Conservation (phyloP, 768 basidiomycete genomes). For the Psilocybe tampanensis region DNA sequence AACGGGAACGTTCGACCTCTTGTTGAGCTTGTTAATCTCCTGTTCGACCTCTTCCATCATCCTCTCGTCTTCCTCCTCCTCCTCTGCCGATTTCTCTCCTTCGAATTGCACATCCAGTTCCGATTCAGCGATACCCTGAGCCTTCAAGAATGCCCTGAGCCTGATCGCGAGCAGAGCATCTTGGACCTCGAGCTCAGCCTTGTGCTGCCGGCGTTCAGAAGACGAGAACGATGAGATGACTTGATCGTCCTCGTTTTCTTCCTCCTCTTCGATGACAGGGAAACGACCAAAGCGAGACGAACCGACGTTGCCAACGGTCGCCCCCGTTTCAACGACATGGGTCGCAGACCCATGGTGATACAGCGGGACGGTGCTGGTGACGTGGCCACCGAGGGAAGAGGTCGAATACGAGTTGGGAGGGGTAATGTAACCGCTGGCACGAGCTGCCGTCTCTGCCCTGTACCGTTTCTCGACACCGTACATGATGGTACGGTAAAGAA, state of each 20-base stretch:
- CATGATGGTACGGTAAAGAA: slow-evolving; percentile 25
- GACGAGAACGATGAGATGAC: not conserved
- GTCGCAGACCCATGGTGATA: not conserved
- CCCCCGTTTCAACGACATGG: not conserved
- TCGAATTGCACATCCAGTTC: slow-evolving; percentile 15
- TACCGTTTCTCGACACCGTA: slow-evolving; percentile 23
- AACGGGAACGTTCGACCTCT: not conserved
- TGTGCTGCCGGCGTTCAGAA: not conserved
- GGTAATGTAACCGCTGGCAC: not conserved
- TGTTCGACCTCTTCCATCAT: slow-evolving; percentile 10
- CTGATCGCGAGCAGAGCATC: slow-evolving; percentile 26
- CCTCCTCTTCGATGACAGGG: slow-evolving; percentile 27
- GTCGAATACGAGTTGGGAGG: not conserved
- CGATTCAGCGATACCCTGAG: slow-evolving; percentile 22
- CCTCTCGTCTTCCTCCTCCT: slow-evolving; percentile 14
- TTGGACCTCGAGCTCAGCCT: slow-evolving; percentile 25
- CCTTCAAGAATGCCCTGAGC: slow-evolving; percentile 20
- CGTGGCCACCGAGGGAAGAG: not conserved
- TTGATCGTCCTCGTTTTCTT: slow-evolving; percentile 9
- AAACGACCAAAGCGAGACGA: slow-evolving; percentile 10
- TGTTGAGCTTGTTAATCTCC: slow-evolving; percentile 7
- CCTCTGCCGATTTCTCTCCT: slow-evolving; percentile 9
- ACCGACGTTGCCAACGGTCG: not conserved
- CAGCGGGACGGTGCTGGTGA: not conserved
- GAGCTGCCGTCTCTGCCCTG: slow-evolving; percentile 5